phyloP scores from a whole-genome alignment of 371 early-diverging fungal genomes.

The Nematocida displodere region DNA sequence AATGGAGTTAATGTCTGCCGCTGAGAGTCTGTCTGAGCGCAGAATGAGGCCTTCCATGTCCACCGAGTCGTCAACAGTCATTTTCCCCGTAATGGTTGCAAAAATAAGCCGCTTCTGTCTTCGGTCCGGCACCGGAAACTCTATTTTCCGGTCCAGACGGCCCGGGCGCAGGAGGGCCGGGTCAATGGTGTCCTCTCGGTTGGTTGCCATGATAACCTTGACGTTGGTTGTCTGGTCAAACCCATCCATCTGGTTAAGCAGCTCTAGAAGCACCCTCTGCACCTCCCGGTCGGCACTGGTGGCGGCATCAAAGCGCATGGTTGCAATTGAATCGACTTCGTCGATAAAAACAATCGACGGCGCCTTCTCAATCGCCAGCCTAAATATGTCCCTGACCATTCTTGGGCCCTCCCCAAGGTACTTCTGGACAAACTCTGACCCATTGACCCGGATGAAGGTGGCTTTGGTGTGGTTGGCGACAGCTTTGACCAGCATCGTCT shows the following conservation, averaged over 20 bases:
- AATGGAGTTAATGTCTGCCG: constrained; percentile 97
- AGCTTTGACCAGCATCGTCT: constrained; percentile 95
- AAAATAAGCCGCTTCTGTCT: constrained; percentile 97
- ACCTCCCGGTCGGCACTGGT: constrained; percentile 99
- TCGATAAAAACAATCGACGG: constrained; percentile 93
- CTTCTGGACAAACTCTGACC: constrained; percentile 84
- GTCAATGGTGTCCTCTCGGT: constrained; percentile 93
- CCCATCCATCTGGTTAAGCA: constrained; percentile 99
- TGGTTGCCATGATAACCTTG: constrained; percentile 99
- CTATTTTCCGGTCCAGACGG: constrained; percentile 87
- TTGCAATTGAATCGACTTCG: constrained; percentile 92
- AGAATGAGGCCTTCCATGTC: constrained; percentile 95
- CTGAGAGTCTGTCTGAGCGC: constrained; percentile 89
- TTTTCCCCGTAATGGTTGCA: constrained; percentile 87
- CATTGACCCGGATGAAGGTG: constrained; percentile 77
- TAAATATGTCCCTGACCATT: constrained; percentile 67
- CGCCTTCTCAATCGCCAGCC: constrained; percentile 70
- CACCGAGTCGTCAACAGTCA: constrained; percentile 94
- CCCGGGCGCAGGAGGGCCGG: constrained; percentile 89
- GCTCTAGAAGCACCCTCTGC: constrained; percentile 92
- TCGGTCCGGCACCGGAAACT: constrained; percentile 87
- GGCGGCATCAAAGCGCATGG: constrained; percentile 97
- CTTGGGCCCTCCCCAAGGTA: constrained; percentile 83
- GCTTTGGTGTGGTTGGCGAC: constrained; percentile 80
- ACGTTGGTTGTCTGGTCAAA: constrained; percentile 89